Evolutionary conservation across 257 asterid species (phyloP).

Genomic region (Solanum lycopersicoides): DNA sequence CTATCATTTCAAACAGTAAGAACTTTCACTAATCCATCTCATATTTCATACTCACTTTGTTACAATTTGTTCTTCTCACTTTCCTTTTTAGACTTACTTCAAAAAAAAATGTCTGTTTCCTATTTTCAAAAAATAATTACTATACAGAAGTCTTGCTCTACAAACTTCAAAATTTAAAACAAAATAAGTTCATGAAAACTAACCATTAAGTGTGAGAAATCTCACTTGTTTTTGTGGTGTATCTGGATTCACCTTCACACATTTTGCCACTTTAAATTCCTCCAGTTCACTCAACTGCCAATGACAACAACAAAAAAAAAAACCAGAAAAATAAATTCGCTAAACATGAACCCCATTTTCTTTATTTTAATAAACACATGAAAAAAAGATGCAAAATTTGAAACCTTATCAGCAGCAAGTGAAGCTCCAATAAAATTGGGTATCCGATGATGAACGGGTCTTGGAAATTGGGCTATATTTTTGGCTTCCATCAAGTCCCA

Average conservation of each 20-base stretch:
- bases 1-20: background rate
- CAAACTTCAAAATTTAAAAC: background rate
- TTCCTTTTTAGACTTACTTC: background rate
- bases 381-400: background rate
- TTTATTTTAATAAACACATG: background rate
- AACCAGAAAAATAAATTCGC: background rate
- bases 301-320: background rate
- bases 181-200: slow-evolving; percentile 1
- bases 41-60: background rate
- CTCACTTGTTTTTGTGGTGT: slow-evolving; percentile 92
- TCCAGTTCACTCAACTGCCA: slow-evolving; percentile 64
- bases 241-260: slow-evolving; percentile 95
- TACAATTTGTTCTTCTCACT: background rate
- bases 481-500: slow-evolving; percentile 87
- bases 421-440: slow-evolving; percentile 75
- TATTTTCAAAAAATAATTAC: background rate
- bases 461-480: slow-evolving; percentile 79
- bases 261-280: slow-evolving; percentile 58
- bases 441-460: slow-evolving; percentile 93
- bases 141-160: background rate
- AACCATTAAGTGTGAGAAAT: slow-evolving; percentile 53
- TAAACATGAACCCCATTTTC: background rate
- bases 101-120: background rate
- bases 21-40: background rate
- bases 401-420: slow-evolving; percentile 58